Percentiles rank a stretch among this genome's conserved stretches.
These are phyloP conservation scores for Globisporangium cystogenes DNA, from an alignment of 352 stramenopile species.

Conservation along the genomic window DNA sequence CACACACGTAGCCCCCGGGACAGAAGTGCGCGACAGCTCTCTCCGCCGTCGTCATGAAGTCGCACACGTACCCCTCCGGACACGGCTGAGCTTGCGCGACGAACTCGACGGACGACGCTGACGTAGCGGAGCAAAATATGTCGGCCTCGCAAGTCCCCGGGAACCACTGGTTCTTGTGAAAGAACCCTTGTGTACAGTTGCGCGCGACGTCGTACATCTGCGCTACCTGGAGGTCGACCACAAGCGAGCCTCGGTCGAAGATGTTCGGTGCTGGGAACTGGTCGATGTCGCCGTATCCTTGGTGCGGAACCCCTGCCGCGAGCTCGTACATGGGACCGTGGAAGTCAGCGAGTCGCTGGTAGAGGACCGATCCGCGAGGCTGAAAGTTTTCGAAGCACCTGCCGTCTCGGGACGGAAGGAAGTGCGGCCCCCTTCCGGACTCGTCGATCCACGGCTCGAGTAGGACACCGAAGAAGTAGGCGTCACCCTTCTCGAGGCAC, in stretches of 20 bases:
- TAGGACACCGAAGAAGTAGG: slow-evolving; percentile 94
- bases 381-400: slow-evolving; percentile 95
- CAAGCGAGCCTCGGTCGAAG: slow-evolving; percentile 82
- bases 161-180: slow-evolving; percentile 89
- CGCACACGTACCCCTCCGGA: slow-evolving; percentile 93
- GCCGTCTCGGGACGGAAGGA: slow-evolving; percentile 73
- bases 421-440: slow-evolving; percentile 86
- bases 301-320: slow-evolving; percentile 83
- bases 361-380: slow-evolving; percentile 83
- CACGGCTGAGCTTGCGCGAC: slow-evolving; percentile 89
- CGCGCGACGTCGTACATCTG: slow-evolving; percentile 82
- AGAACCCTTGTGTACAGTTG: slow-evolving; percentile 94
- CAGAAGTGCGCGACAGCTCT: slow-evolving; percentile 75
- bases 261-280: slow-evolving; percentile 76
- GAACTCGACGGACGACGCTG: slow-evolving; percentile 12
- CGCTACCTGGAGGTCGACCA: slow-evolving; percentile 82
- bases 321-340: slow-evolving; percentile 94
- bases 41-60: slow-evolving; percentile 85
- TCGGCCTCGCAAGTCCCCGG: slow-evolving; percentile 96
- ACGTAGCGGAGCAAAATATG: slow-evolving; percentile 77
- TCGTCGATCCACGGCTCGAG: slow-evolving; percentile 95
- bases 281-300: slow-evolving; percentile 89
- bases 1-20: slow-evolving; percentile 91
- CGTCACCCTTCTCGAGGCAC: slow-evolving; percentile 76
- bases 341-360: slow-evolving; percentile 92